Percentiles rank a stretch among this genome's conserved stretches.
Conservation (phyloP, 257 asterid genomes). For the Scutellaria barbata region DNA sequence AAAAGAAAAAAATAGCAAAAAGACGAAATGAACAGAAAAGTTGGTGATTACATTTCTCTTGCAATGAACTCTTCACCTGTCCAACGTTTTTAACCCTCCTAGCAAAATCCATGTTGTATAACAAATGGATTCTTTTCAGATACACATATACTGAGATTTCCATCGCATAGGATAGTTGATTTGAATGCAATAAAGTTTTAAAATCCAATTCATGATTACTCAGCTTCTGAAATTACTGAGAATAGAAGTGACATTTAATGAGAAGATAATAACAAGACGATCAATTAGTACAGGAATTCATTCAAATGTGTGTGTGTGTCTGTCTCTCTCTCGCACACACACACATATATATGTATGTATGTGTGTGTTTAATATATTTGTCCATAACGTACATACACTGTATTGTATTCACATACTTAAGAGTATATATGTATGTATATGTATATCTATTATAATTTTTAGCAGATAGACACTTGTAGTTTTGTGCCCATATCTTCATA, state of each 20-base stretch:
- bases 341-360: no score
- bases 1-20: not conserved
- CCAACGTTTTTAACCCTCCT: conserved; percentile 20
- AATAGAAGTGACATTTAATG: conserved; percentile 25
- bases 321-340: conserved; percentile 16
- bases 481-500: not conserved
- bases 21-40: conserved; percentile 19
- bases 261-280: conserved; percentile 29
- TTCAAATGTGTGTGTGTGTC: not conserved
- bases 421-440: not conserved
- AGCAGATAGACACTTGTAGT: conserved; percentile 19
- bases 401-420: not conserved
- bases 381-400: not conserved
- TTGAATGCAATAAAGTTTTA: conserved; percentile 28
- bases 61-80: conserved; percentile 29
- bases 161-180: conserved; percentile 25
- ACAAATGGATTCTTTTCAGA: conserved; percentile 28
- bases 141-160: conserved; percentile 37
- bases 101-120: conserved; percentile 31
- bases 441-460: not conserved
- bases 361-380: not conserved
- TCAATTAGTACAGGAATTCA: conserved; percentile 24
- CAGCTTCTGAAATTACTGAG: conserved; percentile 32
- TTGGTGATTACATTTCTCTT: conserved; percentile 29
- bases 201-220: conserved; percentile 30